Evolutionary conservation across 148 eudicot genomes (phyloP).

Genomic region (Limonium bicolor): DNA sequence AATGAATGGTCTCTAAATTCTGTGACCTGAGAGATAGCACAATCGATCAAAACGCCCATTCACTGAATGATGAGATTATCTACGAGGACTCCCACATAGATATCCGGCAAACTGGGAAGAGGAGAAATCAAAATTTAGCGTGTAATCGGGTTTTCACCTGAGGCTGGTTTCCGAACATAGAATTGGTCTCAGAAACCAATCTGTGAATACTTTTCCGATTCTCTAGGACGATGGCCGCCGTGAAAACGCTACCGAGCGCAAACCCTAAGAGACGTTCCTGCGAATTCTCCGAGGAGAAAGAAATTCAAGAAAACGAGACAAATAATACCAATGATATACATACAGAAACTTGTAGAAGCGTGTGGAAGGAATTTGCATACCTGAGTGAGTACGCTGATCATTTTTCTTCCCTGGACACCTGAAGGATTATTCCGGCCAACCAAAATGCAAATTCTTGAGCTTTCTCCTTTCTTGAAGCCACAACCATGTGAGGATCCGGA

Average conservation of each 20-base stretch:
- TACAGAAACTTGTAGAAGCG: not conserved
- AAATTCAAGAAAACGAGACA: not conserved
- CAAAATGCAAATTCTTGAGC: no score
- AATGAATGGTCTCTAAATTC: no score
- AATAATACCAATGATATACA: not conserved
- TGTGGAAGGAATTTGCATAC: not conserved
- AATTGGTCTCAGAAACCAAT: conserved; percentile 5
- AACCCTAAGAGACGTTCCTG: conserved; percentile 7
- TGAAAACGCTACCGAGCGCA: conserved; percentile 6
- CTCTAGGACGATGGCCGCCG: conserved; percentile 1
- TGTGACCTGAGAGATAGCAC: no score
- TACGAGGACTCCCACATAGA: no score
- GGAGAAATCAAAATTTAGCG: no score
- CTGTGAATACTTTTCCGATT: conserved; percentile 2
- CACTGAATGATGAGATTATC: no score
- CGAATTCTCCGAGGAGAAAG: not conserved
- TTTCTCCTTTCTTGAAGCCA: no score
- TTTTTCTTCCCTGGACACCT: not conserved
- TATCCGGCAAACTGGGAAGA: no score
- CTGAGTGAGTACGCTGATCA: conserved; percentile 7
- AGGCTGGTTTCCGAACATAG: not conserved
- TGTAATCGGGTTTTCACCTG: no score
- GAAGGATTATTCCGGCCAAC: no score
- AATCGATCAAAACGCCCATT: no score
- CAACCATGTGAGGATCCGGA: no score